Evolutionary conservation across 2,329 filamentous ascomycete genomes (phyloP), one percentile per base, ranked within the genome.

Genomic region (Hymenoscyphus linearis): DNA sequence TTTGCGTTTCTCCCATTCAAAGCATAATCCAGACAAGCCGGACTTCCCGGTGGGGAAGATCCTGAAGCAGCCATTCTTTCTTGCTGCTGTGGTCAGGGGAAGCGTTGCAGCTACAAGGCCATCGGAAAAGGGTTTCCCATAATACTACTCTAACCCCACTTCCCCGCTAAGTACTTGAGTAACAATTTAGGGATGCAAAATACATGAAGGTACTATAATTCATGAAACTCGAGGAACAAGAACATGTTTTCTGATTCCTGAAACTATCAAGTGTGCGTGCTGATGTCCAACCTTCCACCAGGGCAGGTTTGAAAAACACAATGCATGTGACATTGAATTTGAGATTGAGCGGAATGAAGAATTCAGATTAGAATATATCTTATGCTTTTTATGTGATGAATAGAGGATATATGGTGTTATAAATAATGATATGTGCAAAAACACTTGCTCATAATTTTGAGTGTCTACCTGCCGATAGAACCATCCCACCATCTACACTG

Each of bases 401-500:
- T 27, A 18, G 34, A 5, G 31, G 10, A 13, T 25, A 57, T 2
- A 40, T 35, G 47, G 22, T 52, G 34, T 34, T 18, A 2, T 36
- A n/a, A 34, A 57, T 27, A n/a, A 31, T 47, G 9, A 34, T 52
- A 25, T 52, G 7, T 40, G 35, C 1, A 50, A 14, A 10, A 35
- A 25, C 27, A 26, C 2, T 56, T n/a, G 31, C 34, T 65, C 58
- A 64, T 64, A 66, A 59, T 37, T 66, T 66, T 12, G 60, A 64
- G 31, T 62, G 60, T 35, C 62, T 57, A 14, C 62, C 61, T 5
- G 52, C 25, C 9, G 60, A 64, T 26, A 63, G 58, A 14, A 61
- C 55, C 62, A 64, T 64, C 9, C 67, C 65, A 36, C 64, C 74
- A 63, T 76, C 74, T 2, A 76, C 68, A 4, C 72, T 64, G 37